Percentiles rank a stretch among this genome's conserved stretches.
Evolutionary conservation across 148 eudicot species (phyloP).

Genomic region (Gaultheria prostrata): DNA sequence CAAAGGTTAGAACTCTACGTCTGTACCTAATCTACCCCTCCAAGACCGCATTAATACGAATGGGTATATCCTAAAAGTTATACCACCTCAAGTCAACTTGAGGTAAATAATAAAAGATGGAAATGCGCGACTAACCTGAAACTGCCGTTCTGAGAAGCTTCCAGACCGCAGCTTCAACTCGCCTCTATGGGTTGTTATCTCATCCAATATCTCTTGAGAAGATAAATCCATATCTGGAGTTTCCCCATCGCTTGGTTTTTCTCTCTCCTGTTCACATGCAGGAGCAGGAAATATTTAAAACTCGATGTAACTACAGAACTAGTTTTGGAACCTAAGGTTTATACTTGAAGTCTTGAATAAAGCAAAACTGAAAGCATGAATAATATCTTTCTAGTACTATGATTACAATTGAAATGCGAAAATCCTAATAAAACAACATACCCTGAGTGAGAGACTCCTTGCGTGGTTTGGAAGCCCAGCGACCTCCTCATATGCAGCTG

Average conservation of each 20-base stretch:
- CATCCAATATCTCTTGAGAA: conserved; percentile 67
- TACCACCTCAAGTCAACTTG: background rate
- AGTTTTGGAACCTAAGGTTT: background rate
- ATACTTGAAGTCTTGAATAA: background rate
- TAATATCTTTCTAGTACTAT: background rate
- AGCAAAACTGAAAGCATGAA: background rate
- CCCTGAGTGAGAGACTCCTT: conserved; percentile 38
- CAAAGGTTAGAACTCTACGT: background rate
- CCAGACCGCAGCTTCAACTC: conserved; percentile 67
- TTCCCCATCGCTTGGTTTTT: conserved; percentile 20
- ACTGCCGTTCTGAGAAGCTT: conserved; percentile 46
- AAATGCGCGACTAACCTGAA: conserved; percentile 18
- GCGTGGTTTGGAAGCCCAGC: conserved; percentile 35
- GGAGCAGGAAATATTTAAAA: background rate
- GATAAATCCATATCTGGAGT: conserved; percentile 25
- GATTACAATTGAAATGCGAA: background rate
- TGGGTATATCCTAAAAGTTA: background rate
- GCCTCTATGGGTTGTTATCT: conserved; percentile 76
- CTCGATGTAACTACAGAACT: background rate
- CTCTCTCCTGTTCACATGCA: conserved; percentile 35
- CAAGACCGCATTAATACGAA: background rate
- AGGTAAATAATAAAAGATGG: background rate
- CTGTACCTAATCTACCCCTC: background rate
- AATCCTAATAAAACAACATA: conserved; percentile 21
- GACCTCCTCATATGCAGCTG: conserved; percentile 70